Percentiles rank a stretch among this genome's conserved stretches.
Conservation (phyloP, 106 monocot species). For the Acorus calamus region DNA sequence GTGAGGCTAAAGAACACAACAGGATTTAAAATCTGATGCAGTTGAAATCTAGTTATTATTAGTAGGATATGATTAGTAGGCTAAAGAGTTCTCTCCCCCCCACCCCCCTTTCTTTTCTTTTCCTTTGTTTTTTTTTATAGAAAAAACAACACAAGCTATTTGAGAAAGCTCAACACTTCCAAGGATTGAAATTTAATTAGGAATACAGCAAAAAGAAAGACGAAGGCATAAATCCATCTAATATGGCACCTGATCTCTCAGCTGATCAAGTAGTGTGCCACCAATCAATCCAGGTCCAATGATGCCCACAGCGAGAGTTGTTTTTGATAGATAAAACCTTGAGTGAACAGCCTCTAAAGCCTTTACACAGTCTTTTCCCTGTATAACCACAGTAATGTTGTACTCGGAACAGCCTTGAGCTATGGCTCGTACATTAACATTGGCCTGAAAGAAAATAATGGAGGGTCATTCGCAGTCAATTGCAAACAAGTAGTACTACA, state of each 20-base stretch:
- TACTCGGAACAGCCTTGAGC: slow-evolving; percentile 99
- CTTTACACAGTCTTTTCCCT: slow-evolving; percentile 81
- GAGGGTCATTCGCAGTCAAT: neutral
- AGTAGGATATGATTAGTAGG: too few species aligned
- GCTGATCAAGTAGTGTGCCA: slow-evolving; percentile 79
- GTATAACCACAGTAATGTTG: slow-evolving; percentile 91
- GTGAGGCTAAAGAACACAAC: too few species aligned
- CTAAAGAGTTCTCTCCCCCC: too few species aligned
- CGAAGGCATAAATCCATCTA: neutral
- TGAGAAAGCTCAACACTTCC: too few species aligned
- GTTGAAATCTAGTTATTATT: too few species aligned
- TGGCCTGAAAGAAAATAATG: slow-evolving; percentile 45
- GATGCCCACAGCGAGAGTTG: slow-evolving; percentile 80
- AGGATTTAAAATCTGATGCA: too few species aligned
- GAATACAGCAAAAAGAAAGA: neutral
- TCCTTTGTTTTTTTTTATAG: too few species aligned
- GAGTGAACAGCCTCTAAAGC: slow-evolving; percentile 88
- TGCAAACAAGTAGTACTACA: too few species aligned
- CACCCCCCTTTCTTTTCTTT: too few species aligned
- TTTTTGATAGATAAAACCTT: slow-evolving; percentile 90
- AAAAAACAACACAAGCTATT: too few species aligned
- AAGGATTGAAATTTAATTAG: neutral
- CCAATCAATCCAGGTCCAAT: slow-evolving; percentile 98
- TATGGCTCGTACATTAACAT: slow-evolving; percentile 93
- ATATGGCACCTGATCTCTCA: slow-evolving; percentile 72